These are phyloP conservation scores for Penicillium sp. DNA, from an alignment of 2,329 filamentous ascomycete species.

Conservation along the genomic window DNA sequence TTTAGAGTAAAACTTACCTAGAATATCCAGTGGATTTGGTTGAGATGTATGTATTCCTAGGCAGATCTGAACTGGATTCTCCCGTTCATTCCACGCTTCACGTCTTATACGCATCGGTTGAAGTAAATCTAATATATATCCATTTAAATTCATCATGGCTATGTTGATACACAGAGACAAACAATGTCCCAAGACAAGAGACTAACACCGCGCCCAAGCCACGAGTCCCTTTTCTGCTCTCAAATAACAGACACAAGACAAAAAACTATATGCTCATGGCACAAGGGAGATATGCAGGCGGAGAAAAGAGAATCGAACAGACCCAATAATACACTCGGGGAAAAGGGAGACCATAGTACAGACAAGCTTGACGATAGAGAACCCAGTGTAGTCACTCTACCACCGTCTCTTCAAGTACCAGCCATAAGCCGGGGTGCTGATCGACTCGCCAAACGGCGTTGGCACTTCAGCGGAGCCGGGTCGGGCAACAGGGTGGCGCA, in stretches of 20 bases:
- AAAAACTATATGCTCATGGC: conserved; percentile 5
- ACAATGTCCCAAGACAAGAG: conserved; percentile 16
- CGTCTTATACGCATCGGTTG: no score
- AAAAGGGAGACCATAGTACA: conserved; percentile 16
- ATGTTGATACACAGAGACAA: conserved; percentile 23
- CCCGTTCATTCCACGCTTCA: no score
- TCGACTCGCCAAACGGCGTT: conserved; percentile 65
- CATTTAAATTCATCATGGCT: conserved; percentile 26
- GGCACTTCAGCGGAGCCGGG: conserved; percentile 76
- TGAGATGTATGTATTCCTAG: no score
- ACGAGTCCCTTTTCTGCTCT: no score
- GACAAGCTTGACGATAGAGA: conserved; percentile 14
- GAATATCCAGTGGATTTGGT: neutral
- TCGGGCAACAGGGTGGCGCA: conserved; percentile 86
- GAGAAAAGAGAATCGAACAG: conserved; percentile 19
- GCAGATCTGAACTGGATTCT: no score
- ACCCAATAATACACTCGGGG: conserved; percentile 36
- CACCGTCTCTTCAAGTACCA: conserved; percentile 87
- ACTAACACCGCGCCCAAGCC: conserved; percentile 29
- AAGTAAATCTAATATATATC: no score
- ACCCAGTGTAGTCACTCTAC: conserved; percentile 19
- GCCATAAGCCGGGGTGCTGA: conserved; percentile 78
- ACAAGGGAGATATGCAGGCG: conserved; percentile 21
- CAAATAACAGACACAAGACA: conserved; percentile 1
- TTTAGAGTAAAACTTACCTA: no score